phyloP scores from a whole-genome alignment of 108 stramenopile genomes.

The Pseudonitzschia pungens region DNA sequence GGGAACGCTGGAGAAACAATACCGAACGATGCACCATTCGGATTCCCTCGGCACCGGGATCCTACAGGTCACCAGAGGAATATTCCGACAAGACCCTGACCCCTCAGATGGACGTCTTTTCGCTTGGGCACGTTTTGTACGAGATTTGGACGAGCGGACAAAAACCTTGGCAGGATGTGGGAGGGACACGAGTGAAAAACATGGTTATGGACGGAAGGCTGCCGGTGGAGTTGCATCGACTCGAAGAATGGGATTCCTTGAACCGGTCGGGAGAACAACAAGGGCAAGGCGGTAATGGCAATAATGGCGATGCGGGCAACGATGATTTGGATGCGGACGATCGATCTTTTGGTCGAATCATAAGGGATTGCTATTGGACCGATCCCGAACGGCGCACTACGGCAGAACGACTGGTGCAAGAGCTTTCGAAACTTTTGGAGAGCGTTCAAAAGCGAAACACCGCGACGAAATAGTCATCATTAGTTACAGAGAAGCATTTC shows the following conservation, averaged over 20 bases:
- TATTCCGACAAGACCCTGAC: constrained; percentile 22
- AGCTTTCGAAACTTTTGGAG: constrained; percentile 6
- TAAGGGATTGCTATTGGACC: constrained; percentile 9
- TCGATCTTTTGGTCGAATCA: constrained; percentile 13
- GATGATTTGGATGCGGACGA: neutral
- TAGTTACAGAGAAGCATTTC: no score
- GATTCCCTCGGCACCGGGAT: constrained; percentile 80
- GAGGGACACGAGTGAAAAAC: constrained; percentile 1
- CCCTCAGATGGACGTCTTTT: constrained; percentile 61
- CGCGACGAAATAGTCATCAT: neutral
- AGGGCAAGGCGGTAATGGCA: neutral
- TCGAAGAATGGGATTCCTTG: neutral
- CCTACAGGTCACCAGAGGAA: constrained; percentile 75
- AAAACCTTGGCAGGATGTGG: constrained; percentile 38
- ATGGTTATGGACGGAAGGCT: constrained; percentile 9
- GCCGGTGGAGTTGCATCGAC: neutral
- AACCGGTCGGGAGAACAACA: neutral
- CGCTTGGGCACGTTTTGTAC: constrained; percentile 69
- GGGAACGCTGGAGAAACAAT: neutral
- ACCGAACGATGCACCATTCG: constrained; percentile 44
- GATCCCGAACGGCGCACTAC: constrained; percentile 12
- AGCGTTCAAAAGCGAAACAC: neutral
- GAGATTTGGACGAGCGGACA: constrained; percentile 48
- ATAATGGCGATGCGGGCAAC: neutral
- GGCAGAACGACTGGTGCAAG: constrained; percentile 1